These are phyloP conservation scores for Erodium chrysanthum DNA, from an alignment of 441 rosid species.

Conservation along the genomic window DNA sequence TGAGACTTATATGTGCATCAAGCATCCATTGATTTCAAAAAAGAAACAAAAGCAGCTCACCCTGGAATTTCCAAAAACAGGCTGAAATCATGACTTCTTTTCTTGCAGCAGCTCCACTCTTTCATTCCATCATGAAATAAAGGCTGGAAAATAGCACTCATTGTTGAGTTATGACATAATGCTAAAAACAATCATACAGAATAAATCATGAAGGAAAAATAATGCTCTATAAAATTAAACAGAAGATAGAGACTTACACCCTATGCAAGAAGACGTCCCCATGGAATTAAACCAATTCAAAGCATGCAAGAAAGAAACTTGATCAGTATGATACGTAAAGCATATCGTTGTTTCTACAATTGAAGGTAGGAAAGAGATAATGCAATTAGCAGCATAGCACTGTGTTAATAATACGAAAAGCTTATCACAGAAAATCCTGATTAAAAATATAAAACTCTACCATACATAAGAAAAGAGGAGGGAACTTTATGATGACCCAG, in stretches of 20 bases:
- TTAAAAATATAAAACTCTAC: neutral
- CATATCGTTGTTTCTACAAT: neutral
- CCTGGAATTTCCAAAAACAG: constrained; percentile 82
- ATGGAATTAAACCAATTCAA: constrained; percentile 23
- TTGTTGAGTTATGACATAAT: constrained; percentile 6
- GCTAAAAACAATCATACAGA: neutral
- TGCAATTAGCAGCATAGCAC: too few relatives aligned
- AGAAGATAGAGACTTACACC: constrained; percentile 49
- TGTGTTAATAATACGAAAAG: neutral
- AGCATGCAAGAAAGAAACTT: constrained; percentile 23
- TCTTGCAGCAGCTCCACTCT: constrained; percentile 98
- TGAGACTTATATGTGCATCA: neutral
- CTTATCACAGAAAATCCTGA: neutral
- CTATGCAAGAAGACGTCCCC: constrained; percentile 27
- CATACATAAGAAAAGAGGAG: neutral
- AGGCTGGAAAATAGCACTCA: constrained; percentile 43
- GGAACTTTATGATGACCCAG: neutral
- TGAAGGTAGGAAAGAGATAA: neutral
- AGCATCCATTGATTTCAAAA: neutral
- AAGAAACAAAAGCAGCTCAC: constrained; percentile 26
- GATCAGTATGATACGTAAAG: constrained; percentile 22
- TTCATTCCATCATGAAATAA: constrained; percentile 84
- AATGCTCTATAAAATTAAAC: neutral
- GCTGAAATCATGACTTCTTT: constrained; percentile 79
- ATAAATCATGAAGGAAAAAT: neutral